Conservation (phyloP, 176 grass and related monocot species). For the Pontederia paniculata region DNA sequence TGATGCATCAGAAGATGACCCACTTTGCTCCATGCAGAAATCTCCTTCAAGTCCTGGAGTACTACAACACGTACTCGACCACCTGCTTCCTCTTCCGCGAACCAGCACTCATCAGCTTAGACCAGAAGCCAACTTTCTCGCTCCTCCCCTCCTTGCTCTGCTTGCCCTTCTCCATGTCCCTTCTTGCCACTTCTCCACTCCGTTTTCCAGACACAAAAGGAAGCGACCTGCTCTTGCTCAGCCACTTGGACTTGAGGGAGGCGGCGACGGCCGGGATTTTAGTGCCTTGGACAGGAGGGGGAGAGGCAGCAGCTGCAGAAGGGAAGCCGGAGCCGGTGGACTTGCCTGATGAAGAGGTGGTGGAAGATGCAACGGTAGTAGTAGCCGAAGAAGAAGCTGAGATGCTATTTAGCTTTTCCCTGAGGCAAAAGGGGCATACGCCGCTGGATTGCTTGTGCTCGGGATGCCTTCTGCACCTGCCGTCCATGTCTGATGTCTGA, state of each 20-base stretch:
- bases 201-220: not conserved
- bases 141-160: conserved; percentile 1
- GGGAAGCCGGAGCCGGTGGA: not conserved
- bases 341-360: no score
- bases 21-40: not conserved
- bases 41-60: conserved; percentile 10
- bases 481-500: no score
- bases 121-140: conserved; percentile 4
- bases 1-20: not conserved
- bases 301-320: not conserved
- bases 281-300: not conserved
- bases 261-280: no score
- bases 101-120: not conserved
- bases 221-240: conserved; percentile 3
- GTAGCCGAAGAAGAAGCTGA: conserved; percentile 6
- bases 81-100: not conserved
- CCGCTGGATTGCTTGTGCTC: conserved; percentile 14
- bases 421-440: conserved; percentile 16
- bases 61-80: not conserved
- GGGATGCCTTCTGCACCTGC: conserved; percentile 12
- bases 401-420: conserved; percentile 5
- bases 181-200: not conserved
- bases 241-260: not conserved
- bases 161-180: not conserved
- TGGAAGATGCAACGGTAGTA: no score